phyloP scores from a whole-genome alignment of 2,329 filamentous ascomycete genomes.

The Pseudocercospora fijiensis region DNA sequence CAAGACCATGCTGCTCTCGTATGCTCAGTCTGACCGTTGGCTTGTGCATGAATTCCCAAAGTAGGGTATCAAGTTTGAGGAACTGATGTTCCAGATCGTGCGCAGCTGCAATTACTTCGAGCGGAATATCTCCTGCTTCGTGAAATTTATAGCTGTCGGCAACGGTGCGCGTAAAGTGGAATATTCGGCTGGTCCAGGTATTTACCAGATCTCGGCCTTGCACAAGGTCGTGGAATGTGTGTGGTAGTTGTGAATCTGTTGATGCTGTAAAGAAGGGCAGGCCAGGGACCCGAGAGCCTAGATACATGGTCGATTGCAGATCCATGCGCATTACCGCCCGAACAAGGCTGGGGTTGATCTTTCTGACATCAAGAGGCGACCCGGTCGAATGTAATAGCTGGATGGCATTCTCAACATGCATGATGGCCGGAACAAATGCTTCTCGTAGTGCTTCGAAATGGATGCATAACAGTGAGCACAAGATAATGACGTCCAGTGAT shows the following conservation, averaged over 20 bases:
- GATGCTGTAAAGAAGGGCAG: conserved; percentile 33
- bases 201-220: conserved; percentile 35
- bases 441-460: conserved; percentile 39
- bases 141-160: conserved; percentile 32
- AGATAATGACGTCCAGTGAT: conserved; percentile 32
- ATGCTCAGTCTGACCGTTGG: conserved; percentile 28
- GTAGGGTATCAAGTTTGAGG: conserved; percentile 29
- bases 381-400: conserved; percentile 30
- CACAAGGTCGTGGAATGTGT: conserved; percentile 29
- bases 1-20: conserved; percentile 35
- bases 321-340: conserved; percentile 36
- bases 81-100: conserved; percentile 32
- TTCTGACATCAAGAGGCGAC: conserved; percentile 25
- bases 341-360: conserved; percentile 32
- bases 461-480: conserved; percentile 36
- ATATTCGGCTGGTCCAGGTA: conserved; percentile 33
- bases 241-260: conserved; percentile 31
- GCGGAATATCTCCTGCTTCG: conserved; percentile 29
- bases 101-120: conserved; percentile 32
- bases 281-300: conserved; percentile 32
- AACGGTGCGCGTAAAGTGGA: conserved; percentile 33
- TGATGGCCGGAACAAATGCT: conserved; percentile 34
- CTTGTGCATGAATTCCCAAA: conserved; percentile 36
- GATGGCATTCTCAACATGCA: conserved; percentile 38
- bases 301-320: conserved; percentile 33